phyloP scores from a whole-genome alignment of 805 yeast genomes.

The Ogataea glucozyma region DNA sequence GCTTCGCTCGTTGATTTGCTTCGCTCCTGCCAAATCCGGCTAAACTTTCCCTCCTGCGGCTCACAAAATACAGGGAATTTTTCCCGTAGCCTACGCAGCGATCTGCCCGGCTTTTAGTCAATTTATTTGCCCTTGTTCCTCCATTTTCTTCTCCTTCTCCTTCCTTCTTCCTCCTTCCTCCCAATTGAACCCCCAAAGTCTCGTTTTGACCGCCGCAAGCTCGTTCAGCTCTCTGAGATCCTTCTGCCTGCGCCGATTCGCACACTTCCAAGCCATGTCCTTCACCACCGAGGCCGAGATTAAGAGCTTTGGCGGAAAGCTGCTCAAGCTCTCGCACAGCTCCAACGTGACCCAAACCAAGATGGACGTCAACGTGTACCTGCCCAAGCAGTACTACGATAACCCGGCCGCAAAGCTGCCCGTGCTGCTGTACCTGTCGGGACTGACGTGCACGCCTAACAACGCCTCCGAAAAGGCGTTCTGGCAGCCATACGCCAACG shows the following conservation, averaged over 20 bases:
- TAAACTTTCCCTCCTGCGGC: conserved; percentile 1
- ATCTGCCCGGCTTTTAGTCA: too few species aligned
- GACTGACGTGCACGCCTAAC: conserved; percentile 90
- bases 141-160: too few species aligned
- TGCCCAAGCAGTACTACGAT: conserved; percentile 58
- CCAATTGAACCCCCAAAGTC: too few species aligned
- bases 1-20: too few species aligned
- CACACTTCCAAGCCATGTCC: too few species aligned
- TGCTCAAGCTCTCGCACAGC: conserved; percentile 73
- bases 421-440: conserved; percentile 77
- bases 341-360: conserved; percentile 63
- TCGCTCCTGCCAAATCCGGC: conserved; percentile 1
- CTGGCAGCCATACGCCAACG: conserved; percentile 75
- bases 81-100: conserved; percentile 6
- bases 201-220: too few species aligned
- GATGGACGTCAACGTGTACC: conserved; percentile 82
- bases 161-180: too few species aligned
- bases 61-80: neutral
- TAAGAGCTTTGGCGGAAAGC: conserved; percentile 69
- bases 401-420: conserved; percentile 53
- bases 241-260: too few species aligned
- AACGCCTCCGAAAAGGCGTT: conserved; percentile 94
- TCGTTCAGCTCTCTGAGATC: too few species aligned
- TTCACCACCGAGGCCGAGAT: conserved; percentile 56
- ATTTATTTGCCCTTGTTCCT: too few species aligned